Evolutionary conservation across 441 rosid species (phyloP).

Genomic region (Populus hybrid): DNA sequence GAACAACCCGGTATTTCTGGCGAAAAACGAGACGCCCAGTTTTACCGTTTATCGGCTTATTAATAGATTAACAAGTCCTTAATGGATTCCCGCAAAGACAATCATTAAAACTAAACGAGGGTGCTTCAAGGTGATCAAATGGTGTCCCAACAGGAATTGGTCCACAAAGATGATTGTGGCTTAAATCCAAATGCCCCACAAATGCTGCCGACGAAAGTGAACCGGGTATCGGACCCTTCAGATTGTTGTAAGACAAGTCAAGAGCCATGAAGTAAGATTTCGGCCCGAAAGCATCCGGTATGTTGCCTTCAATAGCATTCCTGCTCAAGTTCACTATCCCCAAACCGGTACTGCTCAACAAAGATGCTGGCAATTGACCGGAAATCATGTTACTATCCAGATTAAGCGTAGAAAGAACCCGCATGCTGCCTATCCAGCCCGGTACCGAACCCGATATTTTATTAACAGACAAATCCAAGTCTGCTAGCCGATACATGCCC

Average conservation of each 20-base stretch:
- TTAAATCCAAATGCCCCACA: constrained; percentile 77
- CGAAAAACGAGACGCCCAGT: not conserved
- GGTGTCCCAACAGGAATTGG: constrained; percentile 69
- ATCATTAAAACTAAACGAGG: constrained; percentile 65
- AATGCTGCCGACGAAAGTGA: constrained; percentile 52
- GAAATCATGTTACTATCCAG: constrained; percentile 56
- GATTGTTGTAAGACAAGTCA: constrained; percentile 61
- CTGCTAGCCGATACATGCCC: constrained; percentile 64
- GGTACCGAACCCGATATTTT: constrained; percentile 57
- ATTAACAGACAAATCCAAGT: constrained; percentile 70
- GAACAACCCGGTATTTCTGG: constrained; percentile 1
- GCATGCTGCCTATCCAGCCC: constrained; percentile 57
- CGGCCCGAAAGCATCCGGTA: constrained; percentile 73
- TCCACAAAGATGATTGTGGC: constrained; percentile 87
- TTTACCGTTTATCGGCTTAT: not conserved
- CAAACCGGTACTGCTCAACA: constrained; percentile 52
- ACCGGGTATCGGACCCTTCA: constrained; percentile 62
- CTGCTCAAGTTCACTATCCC: constrained; percentile 71
- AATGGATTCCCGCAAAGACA: constrained; percentile 32
- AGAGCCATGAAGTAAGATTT: constrained; percentile 66
- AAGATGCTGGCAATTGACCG: constrained; percentile 52
- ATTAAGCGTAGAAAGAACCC: constrained; percentile 62
- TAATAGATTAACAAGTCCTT: constrained; percentile 9
- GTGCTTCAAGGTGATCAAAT: constrained; percentile 61
- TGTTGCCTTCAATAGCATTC: constrained; percentile 60